These are phyloP conservation scores for Penicillium nucicola DNA, from an alignment of 495 filamentous ascomycete species.

Conservation along the genomic window DNA sequence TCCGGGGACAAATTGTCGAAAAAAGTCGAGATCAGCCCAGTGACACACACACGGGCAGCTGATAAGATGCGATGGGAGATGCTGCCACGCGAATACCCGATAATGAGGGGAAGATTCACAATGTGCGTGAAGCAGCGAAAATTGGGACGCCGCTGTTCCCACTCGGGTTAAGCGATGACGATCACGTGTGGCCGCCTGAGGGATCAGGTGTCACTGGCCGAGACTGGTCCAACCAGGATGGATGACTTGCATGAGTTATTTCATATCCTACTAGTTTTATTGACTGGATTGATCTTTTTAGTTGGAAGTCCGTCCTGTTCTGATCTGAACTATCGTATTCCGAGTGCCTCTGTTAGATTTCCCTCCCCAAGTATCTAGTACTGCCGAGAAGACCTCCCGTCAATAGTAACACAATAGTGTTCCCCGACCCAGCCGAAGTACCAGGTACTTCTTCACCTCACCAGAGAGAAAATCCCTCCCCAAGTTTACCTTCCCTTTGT, in stretches of 20 bases:
- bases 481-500: slow-evolving; percentile 23
- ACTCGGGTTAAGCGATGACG: slow-evolving; percentile 44
- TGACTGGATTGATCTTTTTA: background rate
- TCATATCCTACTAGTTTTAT: background rate
- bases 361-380: background rate
- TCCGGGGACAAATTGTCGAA: background rate
- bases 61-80: slow-evolving; percentile 23
- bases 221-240: no score
- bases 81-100: slow-evolving; percentile 44
- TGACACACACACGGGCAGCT: slow-evolving; percentile 26
- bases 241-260: background rate
- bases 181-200: slow-evolving; percentile 24
- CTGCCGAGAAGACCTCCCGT: background rate
- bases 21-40: slow-evolving; percentile 1
- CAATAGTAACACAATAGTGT: background rate
- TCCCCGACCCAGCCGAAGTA: slow-evolving; percentile 2
- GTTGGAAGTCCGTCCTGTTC: no score
- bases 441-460: slow-evolving; percentile 10
- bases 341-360: background rate
- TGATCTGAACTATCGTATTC: slow-evolving; percentile 2
- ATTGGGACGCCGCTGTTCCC: slow-evolving; percentile 28
- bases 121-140: slow-evolving; percentile 45
- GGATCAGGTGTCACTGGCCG: background rate
- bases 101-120: slow-evolving; percentile 29
- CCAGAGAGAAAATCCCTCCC: slow-evolving; percentile 25